Percentiles rank a stretch among this genome's conserved stretches.
These are phyloP conservation scores for Coemansia sp. DNA, from an alignment of 192 early-diverging fungal genomes.

Conservation along the genomic window DNA sequence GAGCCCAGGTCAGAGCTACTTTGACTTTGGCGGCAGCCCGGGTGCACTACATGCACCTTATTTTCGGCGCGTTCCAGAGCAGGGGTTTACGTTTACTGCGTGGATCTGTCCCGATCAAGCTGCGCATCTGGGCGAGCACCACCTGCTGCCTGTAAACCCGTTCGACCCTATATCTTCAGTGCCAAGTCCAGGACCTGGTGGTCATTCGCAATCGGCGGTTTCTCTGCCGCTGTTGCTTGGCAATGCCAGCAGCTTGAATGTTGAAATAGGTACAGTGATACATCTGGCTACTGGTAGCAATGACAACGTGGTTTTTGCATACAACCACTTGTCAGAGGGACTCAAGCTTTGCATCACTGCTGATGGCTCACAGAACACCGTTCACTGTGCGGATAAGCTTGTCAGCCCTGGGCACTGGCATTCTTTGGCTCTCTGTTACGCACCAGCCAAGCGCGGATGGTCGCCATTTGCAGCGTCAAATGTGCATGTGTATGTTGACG, in stretches of 20 bases:
- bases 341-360: constrained; percentile 17
- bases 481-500: constrained; percentile 28
- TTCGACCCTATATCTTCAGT: constrained; percentile 12
- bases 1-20: constrained; percentile 15
- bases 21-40: constrained; percentile 27
- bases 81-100: constrained; percentile 29
- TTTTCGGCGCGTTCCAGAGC: constrained; percentile 32
- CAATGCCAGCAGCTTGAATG: neutral
- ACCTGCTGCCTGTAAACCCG: constrained; percentile 14
- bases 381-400: constrained; percentile 18
- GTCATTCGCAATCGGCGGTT: neutral
- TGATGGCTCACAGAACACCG: constrained; percentile 10
- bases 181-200: neutral
- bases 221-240: constrained; percentile 3
- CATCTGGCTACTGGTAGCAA: constrained; percentile 4
- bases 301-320: constrained; percentile 4
- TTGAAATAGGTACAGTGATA: constrained; percentile 9
- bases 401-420: constrained; percentile 22
- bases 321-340: constrained; percentile 11
- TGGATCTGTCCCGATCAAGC: constrained; percentile 23
- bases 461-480: constrained; percentile 46
- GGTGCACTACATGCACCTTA: constrained; percentile 12
- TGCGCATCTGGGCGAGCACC: constrained; percentile 1
- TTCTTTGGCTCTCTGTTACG: constrained; percentile 28
- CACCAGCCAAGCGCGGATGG: constrained; percentile 42